Evolutionary conservation across 2,329 filamentous ascomycete species (phyloP), one percentile per base, ranked within the genome.

Genomic region (Microsporum canis): DNA sequence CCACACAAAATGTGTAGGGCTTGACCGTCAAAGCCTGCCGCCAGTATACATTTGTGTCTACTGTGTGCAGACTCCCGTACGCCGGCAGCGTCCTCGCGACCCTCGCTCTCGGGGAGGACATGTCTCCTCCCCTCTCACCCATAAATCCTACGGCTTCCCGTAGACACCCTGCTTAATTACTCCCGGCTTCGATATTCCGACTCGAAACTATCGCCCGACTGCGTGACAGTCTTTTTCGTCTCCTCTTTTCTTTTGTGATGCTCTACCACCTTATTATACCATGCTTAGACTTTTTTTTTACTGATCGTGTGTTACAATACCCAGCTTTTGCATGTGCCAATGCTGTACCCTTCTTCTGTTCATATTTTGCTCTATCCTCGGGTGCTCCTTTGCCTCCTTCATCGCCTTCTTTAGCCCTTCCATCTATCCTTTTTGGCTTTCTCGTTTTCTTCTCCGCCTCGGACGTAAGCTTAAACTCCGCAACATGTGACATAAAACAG

Each of bases 1-100:
- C 34, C 84, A 86, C 66, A 79, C 80, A 36, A 75, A 76, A 60
- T 86, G 84, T 66, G 76, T 84, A 27, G 82, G 82, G 1, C 70
- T 84, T 14, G 77, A 79, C 61, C 70, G 74, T 17, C 74, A 76
- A 41, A 77, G 76, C 59, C 71, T 80, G 27, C 71, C 76, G 7
- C 75, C 77, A 0, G 71, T 78, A 34, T 81, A 80, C 65, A 75
- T 80, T 10, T 82, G 80, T 67, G 70, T 78, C 45, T 79, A 79
- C 62, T 82, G 80, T 66, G 76, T 75, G 3, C 73, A 70, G 29
- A 73, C 70, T 3, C 70, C 71, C 3, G 64, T 68, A 23, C 65
- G 70, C 17, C 62, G 65, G 39, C 39, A 43, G 3, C 67, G 68
- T 31, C 47, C 67, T 17, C 65, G 67, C 33, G 66, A 68, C 34